Base-by-base conservation (phyloP, 306 rosid species). In the Cicer judaicum region DNA sequence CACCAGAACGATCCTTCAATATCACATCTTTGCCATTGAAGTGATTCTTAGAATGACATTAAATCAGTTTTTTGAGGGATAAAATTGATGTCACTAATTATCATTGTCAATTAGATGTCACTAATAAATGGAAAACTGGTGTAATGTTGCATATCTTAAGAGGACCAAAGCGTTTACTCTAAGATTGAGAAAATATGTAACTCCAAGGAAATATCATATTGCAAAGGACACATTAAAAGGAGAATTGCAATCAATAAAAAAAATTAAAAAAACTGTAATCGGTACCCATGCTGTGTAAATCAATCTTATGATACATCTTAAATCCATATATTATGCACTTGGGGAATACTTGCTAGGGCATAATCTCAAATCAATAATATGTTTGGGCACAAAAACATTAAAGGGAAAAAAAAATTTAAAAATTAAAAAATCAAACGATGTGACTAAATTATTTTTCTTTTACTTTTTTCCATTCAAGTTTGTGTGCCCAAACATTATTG, bases 11-110 rank as follows among this genome's bases (percentile, higher is more conserved):
- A 40, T 59, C 43, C 53, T 60, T 44, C 50, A 44, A 44, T 60
- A 44, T 73, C 24, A 56, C 67, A 56, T 56, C 60, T 19, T 72
- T 43, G 39, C 36, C 64, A 63, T 39, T 41, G 63, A 49, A 49
- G 8, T 44, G 19, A 12, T 66, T 21, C 24, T 38, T n/a, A n/a
- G 14, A 39, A 62, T 62, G 47, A 62, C 29, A 62, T 39, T 13
- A 62, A 14, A 3, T 39, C 50, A 3, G 59, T 9, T 43, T 36
- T 21, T 62, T 10, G 59, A 60, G 36, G 78, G 50, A 62, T 49
- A 44, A 47, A 48, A 62, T 49, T 7, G 48, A 61, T 73, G 39
- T 21, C 49, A 36, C 9, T 34, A 29, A 43, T 9, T 46, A 47
- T 48, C 41, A 61, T 34, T 59, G 34, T 41, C 42, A 29, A 29